Conservation (phyloP, 2,329 filamentous ascomycete species). For the Colletotrichum nymphaeae region DNA sequence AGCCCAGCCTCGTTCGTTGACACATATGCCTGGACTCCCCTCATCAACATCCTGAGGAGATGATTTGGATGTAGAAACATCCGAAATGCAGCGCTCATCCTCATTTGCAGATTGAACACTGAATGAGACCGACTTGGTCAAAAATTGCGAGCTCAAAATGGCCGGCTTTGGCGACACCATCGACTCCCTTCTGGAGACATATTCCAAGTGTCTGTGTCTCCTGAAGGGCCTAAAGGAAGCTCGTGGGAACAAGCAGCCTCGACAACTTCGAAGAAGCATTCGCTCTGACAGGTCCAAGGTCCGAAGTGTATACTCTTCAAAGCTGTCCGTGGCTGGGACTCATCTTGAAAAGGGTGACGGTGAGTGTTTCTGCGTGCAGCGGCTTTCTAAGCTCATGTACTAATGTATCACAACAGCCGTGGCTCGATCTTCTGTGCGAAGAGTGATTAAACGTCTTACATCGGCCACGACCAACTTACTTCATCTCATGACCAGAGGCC, state of each 20-base stretch:
- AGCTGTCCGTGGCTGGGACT: slow-evolving; percentile 52
- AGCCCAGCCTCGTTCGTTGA: not conserved
- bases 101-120: not conserved
- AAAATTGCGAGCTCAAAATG: slow-evolving; percentile 37
- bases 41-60: not conserved
- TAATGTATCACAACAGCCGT: slow-evolving; percentile 43
- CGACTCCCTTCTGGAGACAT: slow-evolving; percentile 58
- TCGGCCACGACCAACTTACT: slow-evolving; percentile 54
- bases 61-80: not conserved
- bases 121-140: not conserved
- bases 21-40: not conserved
- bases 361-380: slow-evolving; percentile 43
- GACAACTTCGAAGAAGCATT: slow-evolving; percentile 48
- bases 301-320: slow-evolving; percentile 54
- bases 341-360: slow-evolving; percentile 60
- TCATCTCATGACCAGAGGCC: slow-evolving; percentile 46
- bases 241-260: slow-evolving; percentile 32
- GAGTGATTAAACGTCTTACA: slow-evolving; percentile 55
- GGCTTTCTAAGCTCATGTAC: not conserved
- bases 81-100: not conserved
- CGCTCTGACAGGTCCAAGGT: slow-evolving; percentile 55
- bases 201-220: slow-evolving; percentile 57
- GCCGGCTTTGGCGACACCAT: slow-evolving; percentile 57
- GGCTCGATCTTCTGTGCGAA: slow-evolving; percentile 52
- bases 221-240: slow-evolving; percentile 48